A percentile compares a stretch with the other conserved stretches of the same genome.
phyloP scores from a whole-genome alignment of 108 stramenopile genomes.

The Pseudonitzschia pungens region DNA sequence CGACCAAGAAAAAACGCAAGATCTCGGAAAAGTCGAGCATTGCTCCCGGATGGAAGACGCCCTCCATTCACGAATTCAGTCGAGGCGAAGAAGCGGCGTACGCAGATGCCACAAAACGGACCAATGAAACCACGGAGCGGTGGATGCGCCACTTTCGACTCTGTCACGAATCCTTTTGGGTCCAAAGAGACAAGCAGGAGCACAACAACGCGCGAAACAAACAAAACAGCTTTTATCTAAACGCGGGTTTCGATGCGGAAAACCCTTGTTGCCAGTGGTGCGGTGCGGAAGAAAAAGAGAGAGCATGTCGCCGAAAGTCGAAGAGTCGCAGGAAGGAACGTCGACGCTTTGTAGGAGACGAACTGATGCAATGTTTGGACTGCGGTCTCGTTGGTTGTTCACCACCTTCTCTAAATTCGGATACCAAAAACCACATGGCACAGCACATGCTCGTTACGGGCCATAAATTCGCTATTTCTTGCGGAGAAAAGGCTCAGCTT shows the following conservation, averaged over 20 bases:
- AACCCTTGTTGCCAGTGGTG: neutral
- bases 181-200: slow-evolving; percentile 16
- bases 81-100: slow-evolving; percentile 27
- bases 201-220: neutral
- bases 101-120: slow-evolving; percentile 2
- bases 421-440: slow-evolving; percentile 50
- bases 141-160: slow-evolving; percentile 42
- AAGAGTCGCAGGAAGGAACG: slow-evolving; percentile 7
- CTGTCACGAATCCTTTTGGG: slow-evolving; percentile 28
- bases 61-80: slow-evolving; percentile 12
- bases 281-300: slow-evolving; percentile 12
- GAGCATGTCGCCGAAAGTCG: neutral
- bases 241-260: neutral
- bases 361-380: slow-evolving; percentile 75
- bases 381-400: slow-evolving; percentile 64
- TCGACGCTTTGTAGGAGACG: slow-evolving; percentile 42
- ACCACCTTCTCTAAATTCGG: slow-evolving; percentile 33
- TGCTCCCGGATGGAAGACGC: slow-evolving; percentile 18
- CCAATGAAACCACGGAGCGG: slow-evolving; percentile 23
- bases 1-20: slow-evolving; percentile 23
- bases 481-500: slow-evolving; percentile 58
- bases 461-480: slow-evolving; percentile 72
- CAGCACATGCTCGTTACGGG: slow-evolving; percentile 63
- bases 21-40: slow-evolving; percentile 25
- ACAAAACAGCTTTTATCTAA: slow-evolving; percentile 7